Conservation (phyloP, 176 grass and related monocot species). For the Puccinellia tenuiflora region DNA sequence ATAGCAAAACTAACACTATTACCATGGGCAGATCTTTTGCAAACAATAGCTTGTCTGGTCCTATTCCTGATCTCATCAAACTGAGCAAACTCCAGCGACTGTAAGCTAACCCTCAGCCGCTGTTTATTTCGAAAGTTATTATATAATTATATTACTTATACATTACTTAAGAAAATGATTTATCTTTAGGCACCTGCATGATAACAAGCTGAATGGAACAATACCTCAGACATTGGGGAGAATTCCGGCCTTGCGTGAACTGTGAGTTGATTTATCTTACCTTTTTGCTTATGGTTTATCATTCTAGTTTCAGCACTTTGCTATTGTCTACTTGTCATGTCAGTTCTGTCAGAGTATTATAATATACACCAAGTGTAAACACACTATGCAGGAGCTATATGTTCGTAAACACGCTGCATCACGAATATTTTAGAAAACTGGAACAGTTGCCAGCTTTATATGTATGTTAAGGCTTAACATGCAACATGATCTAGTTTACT, state of each 20-base stretch:
- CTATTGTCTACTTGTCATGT: not conserved
- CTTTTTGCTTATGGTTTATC: slow-evolving; percentile 21
- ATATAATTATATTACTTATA: not conserved
- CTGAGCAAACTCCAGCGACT: slow-evolving; percentile 50
- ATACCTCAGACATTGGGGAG: slow-evolving; percentile 53
- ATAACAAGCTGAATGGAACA: slow-evolving; percentile 61
- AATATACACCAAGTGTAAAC: not conserved
- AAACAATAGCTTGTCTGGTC: slow-evolving; percentile 60
- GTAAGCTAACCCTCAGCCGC: slow-evolving; percentile 39
- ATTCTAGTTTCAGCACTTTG: not conserved
- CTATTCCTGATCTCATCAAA: slow-evolving; percentile 65
- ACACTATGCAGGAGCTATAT: not conserved
- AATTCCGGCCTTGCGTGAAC: slow-evolving; percentile 38
- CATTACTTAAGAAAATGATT: slow-evolving; percentile 7
- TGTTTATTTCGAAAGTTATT: not conserved
- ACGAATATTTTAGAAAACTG: not conserved
- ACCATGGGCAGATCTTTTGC: slow-evolving; percentile 62
- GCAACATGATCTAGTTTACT: not conserved
- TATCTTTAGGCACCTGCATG: slow-evolving; percentile 74
- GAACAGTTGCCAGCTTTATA: not conserved
- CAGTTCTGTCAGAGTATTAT: not conserved
- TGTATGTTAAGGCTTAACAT: not conserved
- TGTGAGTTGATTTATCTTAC: slow-evolving; percentile 54
- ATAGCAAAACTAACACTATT: slow-evolving; percentile 24
- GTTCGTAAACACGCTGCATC: not conserved